Conservation (phyloP, 2,329 filamentous ascomycete genomes). For the Pestalotiopsis sp. region DNA sequence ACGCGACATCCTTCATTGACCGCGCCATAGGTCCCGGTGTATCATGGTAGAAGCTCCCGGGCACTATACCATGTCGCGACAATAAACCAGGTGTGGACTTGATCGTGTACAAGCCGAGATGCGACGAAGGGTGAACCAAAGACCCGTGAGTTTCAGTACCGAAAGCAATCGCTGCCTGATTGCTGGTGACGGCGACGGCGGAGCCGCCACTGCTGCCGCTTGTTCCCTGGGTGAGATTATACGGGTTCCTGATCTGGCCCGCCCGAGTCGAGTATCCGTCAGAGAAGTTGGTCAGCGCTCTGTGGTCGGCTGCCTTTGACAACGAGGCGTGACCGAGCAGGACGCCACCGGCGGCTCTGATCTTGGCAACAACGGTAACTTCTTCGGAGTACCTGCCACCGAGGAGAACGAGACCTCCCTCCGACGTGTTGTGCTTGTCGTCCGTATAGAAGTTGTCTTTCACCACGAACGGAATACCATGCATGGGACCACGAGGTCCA, state of each 20-base stretch:
- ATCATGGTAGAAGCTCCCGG: slow-evolving; percentile 29
- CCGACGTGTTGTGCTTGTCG: slow-evolving; percentile 3
- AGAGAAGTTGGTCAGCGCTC: neutral
- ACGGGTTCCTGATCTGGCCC: slow-evolving; percentile 16
- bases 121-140: slow-evolving; percentile 16
- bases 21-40: slow-evolving; percentile 33
- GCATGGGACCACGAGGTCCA: slow-evolving; percentile 1
- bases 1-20: slow-evolving; percentile 30
- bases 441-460: slow-evolving; percentile 8
- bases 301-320: neutral
- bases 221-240: slow-evolving; percentile 15
- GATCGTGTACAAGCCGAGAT: slow-evolving; percentile 23
- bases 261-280: slow-evolving; percentile 14
- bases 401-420: slow-evolving; percentile 1
- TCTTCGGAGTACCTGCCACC: neutral
- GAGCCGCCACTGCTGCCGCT: slow-evolving; percentile 16
- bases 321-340: neutral
- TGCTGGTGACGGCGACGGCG: slow-evolving; percentile 8
- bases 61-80: slow-evolving; percentile 28
- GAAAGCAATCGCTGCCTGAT: neutral
- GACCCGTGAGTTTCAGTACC: neutral
- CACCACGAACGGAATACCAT: slow-evolving; percentile 3
- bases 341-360: neutral
- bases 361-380: neutral
- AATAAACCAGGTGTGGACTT: slow-evolving; percentile 22